Conservation (phyloP, 805 yeast genomes). For the Candida manassasensis region DNA sequence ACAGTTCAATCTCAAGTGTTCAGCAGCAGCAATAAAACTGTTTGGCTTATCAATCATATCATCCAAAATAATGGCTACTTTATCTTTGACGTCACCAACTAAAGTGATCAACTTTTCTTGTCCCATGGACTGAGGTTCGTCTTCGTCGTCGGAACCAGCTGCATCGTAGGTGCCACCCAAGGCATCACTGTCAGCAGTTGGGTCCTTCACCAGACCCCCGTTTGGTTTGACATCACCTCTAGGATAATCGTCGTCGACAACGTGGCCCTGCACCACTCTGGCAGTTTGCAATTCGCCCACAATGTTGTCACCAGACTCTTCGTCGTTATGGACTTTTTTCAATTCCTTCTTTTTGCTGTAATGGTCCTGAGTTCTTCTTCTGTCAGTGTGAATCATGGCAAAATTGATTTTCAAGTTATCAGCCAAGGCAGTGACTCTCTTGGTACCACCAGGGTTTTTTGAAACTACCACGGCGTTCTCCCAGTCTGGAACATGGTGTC, state of each 20-base stretch:
- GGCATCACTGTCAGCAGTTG: slow-evolving; percentile 44
- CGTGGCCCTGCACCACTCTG: slow-evolving; percentile 93
- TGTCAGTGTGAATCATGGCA: slow-evolving; percentile 98
- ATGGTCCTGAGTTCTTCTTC: slow-evolving; percentile 80
- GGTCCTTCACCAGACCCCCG: slow-evolving; percentile 8
- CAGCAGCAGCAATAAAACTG: slow-evolving; percentile 95
- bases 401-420: slow-evolving; percentile 92
- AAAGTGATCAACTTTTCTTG: slow-evolving; percentile 88
- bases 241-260: slow-evolving; percentile 76
- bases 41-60: slow-evolving; percentile 97
- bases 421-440: slow-evolving; percentile 96
- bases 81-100: slow-evolving; percentile 91
- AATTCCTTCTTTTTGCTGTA: slow-evolving; percentile 44
- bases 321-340: slow-evolving; percentile 40
- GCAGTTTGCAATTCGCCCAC: slow-evolving; percentile 90
- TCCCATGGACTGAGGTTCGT: slow-evolving; percentile 56
- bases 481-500: slow-evolving; percentile 82
- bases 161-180: slow-evolving; percentile 81
- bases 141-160: slow-evolving; percentile 75
- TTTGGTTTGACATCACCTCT: slow-evolving; percentile 9
- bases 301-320: slow-evolving; percentile 62
- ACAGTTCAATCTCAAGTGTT: slow-evolving; percentile 90
- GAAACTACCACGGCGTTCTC: slow-evolving; percentile 91
- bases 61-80: slow-evolving; percentile 90
- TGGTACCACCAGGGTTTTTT: slow-evolving; percentile 99